These are phyloP conservation scores for Neofusicoccum laricinum DNA, from an alignment of 2,329 filamentous ascomycete species.

Conservation along the genomic window DNA sequence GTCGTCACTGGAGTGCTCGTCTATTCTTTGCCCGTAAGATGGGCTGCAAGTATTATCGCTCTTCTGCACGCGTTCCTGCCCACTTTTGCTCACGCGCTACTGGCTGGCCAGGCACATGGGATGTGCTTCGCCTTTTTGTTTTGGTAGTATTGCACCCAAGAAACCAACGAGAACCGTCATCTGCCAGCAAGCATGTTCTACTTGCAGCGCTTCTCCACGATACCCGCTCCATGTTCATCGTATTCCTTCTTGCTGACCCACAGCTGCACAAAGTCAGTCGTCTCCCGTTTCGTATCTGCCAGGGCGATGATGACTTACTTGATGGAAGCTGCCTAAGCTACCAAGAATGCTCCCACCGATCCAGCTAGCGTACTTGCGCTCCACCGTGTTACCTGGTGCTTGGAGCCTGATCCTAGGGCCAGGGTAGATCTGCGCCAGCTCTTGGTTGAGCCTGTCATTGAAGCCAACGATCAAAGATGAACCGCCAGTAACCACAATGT, in stretches of 20 bases:
- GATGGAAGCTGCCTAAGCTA: conserved; percentile 94
- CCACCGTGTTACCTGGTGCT: conserved; percentile 79
- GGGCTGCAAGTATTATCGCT: not conserved
- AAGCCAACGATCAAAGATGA: conserved; percentile 86
- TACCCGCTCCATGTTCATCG: conserved; percentile 84
- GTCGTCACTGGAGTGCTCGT: not conserved
- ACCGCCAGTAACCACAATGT: conserved; percentile 90
- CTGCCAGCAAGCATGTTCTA: conserved; percentile 36
- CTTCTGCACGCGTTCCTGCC: not conserved
- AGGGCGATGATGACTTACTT: conserved; percentile 39
- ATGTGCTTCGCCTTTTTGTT: not conserved
- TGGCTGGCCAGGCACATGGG: not conserved
- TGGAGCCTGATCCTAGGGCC: conserved; percentile 84
- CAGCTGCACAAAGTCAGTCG: conserved; percentile 51
- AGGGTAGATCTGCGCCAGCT: conserved; percentile 78
- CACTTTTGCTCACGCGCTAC: not conserved
- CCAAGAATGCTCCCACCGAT: conserved; percentile 94
- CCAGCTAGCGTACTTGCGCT: conserved; percentile 91
- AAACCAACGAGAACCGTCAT: not conserved
- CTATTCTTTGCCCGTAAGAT: not conserved
- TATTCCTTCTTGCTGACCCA: conserved; percentile 99
- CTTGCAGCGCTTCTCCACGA: conserved; percentile 96
- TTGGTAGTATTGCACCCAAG: not conserved
- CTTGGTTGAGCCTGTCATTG: conserved; percentile 82
- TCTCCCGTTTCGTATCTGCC: not conserved